Conservation (phyloP, 495 filamentous ascomycete species). For the Sabuloglossum arenarium region DNA sequence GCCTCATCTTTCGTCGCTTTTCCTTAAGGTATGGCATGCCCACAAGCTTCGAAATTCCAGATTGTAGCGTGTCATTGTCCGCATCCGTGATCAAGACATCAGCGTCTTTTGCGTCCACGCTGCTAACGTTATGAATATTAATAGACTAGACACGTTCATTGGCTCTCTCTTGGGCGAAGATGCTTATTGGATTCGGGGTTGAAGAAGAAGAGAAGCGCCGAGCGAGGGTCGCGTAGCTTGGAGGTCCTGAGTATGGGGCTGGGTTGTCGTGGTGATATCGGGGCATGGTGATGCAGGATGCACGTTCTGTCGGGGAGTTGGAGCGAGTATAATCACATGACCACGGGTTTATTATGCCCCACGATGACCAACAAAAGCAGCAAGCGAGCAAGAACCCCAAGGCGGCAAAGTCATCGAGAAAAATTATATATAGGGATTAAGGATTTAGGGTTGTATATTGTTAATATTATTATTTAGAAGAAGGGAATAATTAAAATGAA, state of each 20-base stretch:
- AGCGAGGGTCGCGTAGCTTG: background rate
- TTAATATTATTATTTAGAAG: too few relatives aligned
- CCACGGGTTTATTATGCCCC: too few relatives aligned
- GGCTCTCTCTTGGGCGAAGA: background rate
- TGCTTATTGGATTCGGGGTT: background rate
- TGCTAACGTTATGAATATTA: background rate
- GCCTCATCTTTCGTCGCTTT: too few relatives aligned
- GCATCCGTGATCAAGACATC: slow-evolving; percentile 3
- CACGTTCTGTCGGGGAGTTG: background rate
- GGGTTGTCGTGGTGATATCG: background rate
- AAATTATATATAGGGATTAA: too few relatives aligned
- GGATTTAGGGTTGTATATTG: too few relatives aligned
- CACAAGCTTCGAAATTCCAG: background rate
- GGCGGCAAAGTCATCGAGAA: too few relatives aligned
- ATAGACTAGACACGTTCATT: background rate
- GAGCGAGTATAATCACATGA: too few relatives aligned
- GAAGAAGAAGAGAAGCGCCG: background rate
- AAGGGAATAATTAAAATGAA: too few relatives aligned
- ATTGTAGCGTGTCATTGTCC: background rate
- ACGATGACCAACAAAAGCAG: too few relatives aligned
- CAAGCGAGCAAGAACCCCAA: too few relatives aligned
- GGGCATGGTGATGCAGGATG: background rate
- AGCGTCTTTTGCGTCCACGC: background rate
- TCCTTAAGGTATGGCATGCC: slow-evolving; percentile 3
- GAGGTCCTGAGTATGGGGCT: background rate